Percentiles rank a stretch among this genome's conserved stretches.
Conservation (phyloP, 2,329 filamentous ascomycete genomes). For the Neonectria coccinea region DNA sequence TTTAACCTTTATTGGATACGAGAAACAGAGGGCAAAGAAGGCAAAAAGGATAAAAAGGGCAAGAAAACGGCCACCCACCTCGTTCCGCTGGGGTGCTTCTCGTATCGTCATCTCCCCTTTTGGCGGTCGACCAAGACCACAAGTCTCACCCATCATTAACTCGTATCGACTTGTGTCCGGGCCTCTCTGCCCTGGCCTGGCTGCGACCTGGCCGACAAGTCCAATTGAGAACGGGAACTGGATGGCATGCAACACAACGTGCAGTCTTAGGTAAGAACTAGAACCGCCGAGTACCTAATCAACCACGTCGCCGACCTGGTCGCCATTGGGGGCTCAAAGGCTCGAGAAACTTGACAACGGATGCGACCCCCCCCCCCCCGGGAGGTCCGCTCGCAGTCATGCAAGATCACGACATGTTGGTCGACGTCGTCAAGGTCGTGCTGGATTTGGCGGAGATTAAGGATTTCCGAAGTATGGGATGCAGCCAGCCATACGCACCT, state of each 20-base stretch:
- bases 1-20: slow-evolving; percentile 10
- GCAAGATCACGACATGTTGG: slow-evolving; percentile 13
- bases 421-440: slow-evolving; percentile 6
- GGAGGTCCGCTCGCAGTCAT: background rate
- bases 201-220: slow-evolving; percentile 13
- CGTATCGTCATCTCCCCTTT: slow-evolving; percentile 35
- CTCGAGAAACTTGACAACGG: background rate
- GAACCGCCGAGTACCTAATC: slow-evolving; percentile 18
- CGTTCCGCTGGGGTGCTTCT: slow-evolving; percentile 25
- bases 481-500: background rate
- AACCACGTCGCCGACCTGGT: slow-evolving; percentile 17
- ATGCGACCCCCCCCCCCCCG: background rate
- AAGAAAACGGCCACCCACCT: background rate
- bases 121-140: slow-evolving; percentile 21
- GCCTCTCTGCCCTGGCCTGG: slow-evolving; percentile 9
- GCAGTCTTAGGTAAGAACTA: slow-evolving; percentile 42
- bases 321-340: slow-evolving; percentile 4
- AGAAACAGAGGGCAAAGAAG: background rate
- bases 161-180: slow-evolving; percentile 40
- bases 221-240: slow-evolving; percentile 20
- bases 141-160: slow-evolving; percentile 32
- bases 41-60: background rate
- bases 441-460: slow-evolving; percentile 19
- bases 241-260: slow-evolving; percentile 31
- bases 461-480: background rate